phyloP scores from a whole-genome alignment of 2,329 filamentous ascomycete species.

The Monosporascus sp. region DNA sequence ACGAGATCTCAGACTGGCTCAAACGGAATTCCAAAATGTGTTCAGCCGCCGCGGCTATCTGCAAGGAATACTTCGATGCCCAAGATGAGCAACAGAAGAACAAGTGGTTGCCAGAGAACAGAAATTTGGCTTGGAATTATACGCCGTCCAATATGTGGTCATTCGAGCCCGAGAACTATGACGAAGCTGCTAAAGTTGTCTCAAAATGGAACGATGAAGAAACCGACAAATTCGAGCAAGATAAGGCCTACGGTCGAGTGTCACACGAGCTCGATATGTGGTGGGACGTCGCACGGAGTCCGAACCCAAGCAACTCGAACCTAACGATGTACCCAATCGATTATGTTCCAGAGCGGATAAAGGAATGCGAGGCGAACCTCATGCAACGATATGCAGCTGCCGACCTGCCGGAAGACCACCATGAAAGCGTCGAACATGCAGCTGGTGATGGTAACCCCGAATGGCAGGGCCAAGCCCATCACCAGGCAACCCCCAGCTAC shows the following conservation, averaged over 20 bases:
- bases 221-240: conserved; percentile 53
- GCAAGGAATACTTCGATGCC: conserved; percentile 49
- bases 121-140: conserved; percentile 52
- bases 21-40: conserved; percentile 56
- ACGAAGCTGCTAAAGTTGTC: conserved; percentile 36
- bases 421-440: conserved; percentile 32
- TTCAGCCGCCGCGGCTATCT: conserved; percentile 46
- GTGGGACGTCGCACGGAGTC: conserved; percentile 57
- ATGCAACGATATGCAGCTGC: conserved; percentile 47
- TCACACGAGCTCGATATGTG: conserved; percentile 61
- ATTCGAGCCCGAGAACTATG: conserved; percentile 23
- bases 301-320: conserved; percentile 54
- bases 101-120: conserved; percentile 40
- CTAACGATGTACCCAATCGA: conserved; percentile 56
- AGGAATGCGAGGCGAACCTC: conserved; percentile 54
- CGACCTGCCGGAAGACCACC: conserved; percentile 28
- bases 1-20: conserved; percentile 58
- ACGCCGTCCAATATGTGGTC: conserved; percentile 30
- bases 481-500: conserved; percentile 33
- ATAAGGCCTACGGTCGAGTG: conserved; percentile 53
- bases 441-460: conserved; percentile 27
- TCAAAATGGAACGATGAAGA: conserved; percentile 48
- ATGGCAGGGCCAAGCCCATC: conserved; percentile 32
- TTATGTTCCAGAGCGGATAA: conserved; percentile 50
- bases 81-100: conserved; percentile 44